These are phyloP conservation scores for Eucalyptus caleyi DNA, from an alignment of 345 rosid genomes.

Conservation along the genomic window DNA sequence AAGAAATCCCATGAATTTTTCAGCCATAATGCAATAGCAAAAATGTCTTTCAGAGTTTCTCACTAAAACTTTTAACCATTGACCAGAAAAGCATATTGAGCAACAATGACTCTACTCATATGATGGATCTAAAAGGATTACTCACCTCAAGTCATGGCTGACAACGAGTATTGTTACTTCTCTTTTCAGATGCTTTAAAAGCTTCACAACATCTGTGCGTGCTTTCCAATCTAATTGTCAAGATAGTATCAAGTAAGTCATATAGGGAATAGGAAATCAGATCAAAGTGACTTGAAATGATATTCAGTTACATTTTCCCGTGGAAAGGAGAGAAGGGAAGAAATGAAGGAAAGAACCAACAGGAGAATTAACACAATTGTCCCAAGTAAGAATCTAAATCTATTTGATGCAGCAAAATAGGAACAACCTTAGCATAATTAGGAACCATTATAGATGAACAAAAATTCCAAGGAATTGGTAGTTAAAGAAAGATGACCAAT, in stretches of 20 bases:
- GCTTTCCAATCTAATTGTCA: conserved; percentile 75
- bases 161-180: conserved; percentile 78
- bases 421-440: background rate
- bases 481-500: background rate
- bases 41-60: background rate
- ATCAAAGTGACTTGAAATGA: background rate
- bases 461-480: background rate
- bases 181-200: conserved; percentile 75
- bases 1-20: background rate
- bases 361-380: background rate
- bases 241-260: background rate
- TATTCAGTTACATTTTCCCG: background rate
- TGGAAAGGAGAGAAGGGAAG: background rate
- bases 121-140: background rate
- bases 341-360: background rate
- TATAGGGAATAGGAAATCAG: background rate
- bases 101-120: background rate
- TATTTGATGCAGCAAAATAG: background rate
- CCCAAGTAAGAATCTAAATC: background rate
- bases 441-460: background rate
- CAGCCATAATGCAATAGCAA: background rate
- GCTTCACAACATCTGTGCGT: conserved; percentile 83
- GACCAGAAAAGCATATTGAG: background rate
- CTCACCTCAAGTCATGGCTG: conserved; percentile 91
- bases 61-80: background rate